Evolutionary conservation across 306 rosid genomes (phyloP).

Genomic region (Erythrophleum fordii): DNA sequence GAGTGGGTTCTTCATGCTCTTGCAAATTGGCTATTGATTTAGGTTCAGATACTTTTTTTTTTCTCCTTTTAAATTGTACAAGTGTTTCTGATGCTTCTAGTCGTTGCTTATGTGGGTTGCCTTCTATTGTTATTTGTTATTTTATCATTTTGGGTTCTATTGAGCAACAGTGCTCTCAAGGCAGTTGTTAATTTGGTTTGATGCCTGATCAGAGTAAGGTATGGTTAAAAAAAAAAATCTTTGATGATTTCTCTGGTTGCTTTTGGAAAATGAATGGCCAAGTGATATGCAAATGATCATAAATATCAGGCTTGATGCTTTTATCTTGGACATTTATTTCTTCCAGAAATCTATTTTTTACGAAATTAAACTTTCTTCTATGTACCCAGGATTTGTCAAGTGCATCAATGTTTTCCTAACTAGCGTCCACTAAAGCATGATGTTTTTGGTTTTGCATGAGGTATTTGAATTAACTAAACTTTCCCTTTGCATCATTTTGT

Average conservation of each 20-base stretch:
- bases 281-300: not conserved
- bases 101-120: not conserved
- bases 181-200: not conserved
- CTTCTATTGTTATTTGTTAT: not conserved
- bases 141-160: no score
- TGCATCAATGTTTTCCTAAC: not conserved
- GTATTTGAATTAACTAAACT: not conserved
- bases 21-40: conserved; percentile 3
- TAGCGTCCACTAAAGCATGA: not conserved
- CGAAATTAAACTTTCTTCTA: not conserved
- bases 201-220: not conserved
- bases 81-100: not conserved
- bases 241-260: not conserved
- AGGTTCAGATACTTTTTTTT: not conserved
- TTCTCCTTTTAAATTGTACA: no score
- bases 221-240: not conserved
- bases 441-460: not conserved
- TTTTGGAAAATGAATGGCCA: not conserved
- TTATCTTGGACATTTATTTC: not conserved
- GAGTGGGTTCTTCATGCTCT: not conserved
- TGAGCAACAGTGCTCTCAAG: not conserved
- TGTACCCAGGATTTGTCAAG: not conserved
- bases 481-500: not conserved
- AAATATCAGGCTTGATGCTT: not conserved
- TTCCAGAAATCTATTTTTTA: not conserved